Conservation (phyloP, 2,329 filamentous ascomycete genomes). For the Rhynchosporium secalis region DNA sequence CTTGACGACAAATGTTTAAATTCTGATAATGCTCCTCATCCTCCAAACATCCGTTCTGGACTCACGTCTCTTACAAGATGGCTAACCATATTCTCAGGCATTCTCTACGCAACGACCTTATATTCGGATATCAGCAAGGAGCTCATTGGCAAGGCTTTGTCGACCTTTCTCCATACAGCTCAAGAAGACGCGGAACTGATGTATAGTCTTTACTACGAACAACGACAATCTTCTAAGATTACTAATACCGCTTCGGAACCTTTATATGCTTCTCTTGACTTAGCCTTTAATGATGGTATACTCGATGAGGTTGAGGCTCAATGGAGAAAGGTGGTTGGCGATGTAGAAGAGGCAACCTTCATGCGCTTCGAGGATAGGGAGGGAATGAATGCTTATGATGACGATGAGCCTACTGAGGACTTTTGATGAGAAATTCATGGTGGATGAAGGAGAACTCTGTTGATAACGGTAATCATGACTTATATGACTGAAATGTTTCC, state of each 20-base stretch:
- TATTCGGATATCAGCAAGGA: conserved; percentile 29
- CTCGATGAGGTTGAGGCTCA: conserved; percentile 66
- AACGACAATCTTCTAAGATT: conserved; percentile 41
- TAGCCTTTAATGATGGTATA: conserved; percentile 72
- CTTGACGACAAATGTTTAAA: conserved; percentile 93
- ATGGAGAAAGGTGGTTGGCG: conserved; percentile 61
- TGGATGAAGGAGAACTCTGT: not conserved
- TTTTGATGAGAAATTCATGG: conserved; percentile 10
- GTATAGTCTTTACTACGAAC: conserved; percentile 58
- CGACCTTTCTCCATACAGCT: conserved; percentile 44
- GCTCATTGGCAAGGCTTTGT: conserved; percentile 42
- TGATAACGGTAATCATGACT: no score
- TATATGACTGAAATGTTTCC: no score
- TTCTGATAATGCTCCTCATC: conserved; percentile 64
- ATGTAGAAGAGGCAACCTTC: conserved; percentile 49
- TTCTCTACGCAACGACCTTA: conserved; percentile 39
- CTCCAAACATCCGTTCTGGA: conserved; percentile 15
- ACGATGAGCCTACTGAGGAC: conserved; percentile 50
- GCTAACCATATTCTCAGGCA: conserved; percentile 37
- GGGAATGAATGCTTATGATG: conserved; percentile 54
- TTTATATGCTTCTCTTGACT: conserved; percentile 56
- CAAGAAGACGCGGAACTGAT: conserved; percentile 42
- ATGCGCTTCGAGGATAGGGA: conserved; percentile 80
- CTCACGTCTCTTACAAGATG: conserved; percentile 17
- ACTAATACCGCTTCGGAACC: conserved; percentile 25